Base-by-base conservation (phyloP, 345 rosid genomes). In the Citrus glauca region DNA sequence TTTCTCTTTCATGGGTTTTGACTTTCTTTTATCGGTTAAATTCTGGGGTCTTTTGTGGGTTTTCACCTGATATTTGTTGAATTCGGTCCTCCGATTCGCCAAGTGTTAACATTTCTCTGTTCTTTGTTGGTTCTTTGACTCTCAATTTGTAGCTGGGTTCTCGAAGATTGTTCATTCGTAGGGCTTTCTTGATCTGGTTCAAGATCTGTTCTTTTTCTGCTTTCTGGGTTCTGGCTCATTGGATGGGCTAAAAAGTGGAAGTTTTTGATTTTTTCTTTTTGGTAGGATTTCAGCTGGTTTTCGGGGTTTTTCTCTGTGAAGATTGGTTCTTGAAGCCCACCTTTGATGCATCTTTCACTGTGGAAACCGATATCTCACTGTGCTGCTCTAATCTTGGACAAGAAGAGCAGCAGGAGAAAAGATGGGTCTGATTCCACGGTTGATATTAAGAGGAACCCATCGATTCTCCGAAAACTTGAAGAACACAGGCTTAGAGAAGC, bases 331-430 rank as follows among this genome's bases (percentile, higher is more conserved):
- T 61, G 38, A 77, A 65, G 60, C 71, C 69, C 57, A 66, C 85
- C 40, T 81, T 85, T 84, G 82, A 97, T 97, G 99, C 98, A 93
- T 91, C 90, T 95, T 84, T 97, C 97, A 82, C 85, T 93, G 81
- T 97, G 99, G 99, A 97, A 97, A 84, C 98, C 99, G 70, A 89
- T 97, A 81, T 90, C 98, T 74, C 97, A 93, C 87, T 93, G 99
- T 84, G 97, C 98, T 85, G 95, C 99, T 82, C 88, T 94, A 11
- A 82, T 93, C 74, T 83, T 96, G 45, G 97, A 94, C 88, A 94
- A 94, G 91, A 94, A 90, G 94, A 86, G 91, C 84, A 85, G 89
- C 65, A 89, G 79, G 73, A 92, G 82, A 78, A 85, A 88, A 77
- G 89, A 89, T 87, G 97, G 90, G 73, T 86, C 97, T 10, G 89